A percentile compares a stretch with the other conserved stretches of the same genome.
Evolutionary conservation across 2,329 filamentous ascomycete species (phyloP).

Genomic region (Podosphaera fusca): DNA sequence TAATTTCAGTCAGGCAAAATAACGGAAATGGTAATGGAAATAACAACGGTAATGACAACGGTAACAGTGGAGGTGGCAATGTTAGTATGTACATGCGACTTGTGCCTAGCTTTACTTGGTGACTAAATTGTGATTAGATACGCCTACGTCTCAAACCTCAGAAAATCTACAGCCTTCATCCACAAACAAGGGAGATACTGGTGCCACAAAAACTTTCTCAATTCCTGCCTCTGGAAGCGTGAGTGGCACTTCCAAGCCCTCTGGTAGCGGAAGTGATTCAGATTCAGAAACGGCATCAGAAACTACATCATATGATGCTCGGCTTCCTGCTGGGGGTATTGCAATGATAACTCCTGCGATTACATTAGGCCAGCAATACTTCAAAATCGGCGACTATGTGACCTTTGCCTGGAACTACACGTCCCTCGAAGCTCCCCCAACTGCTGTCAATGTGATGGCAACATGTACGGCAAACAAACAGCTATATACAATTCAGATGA

Average conservation of each 20-base stretch:
- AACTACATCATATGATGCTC: conserved; percentile 19
- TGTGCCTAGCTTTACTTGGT: not conserved
- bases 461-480: conserved; percentile 28
- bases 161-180: not conserved
- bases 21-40: conserved; percentile 10
- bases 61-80: not conserved
- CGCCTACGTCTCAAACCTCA: not conserved
- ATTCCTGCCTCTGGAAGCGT: not conserved
- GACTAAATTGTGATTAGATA: not conserved
- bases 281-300: conserved; percentile 2
- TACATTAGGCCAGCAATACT: conserved; percentile 24
- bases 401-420: conserved; percentile 47
- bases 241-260: conserved; percentile 1
- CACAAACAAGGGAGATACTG: not conserved
- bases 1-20: conserved; percentile 25
- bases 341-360: conserved; percentile 28
- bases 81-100: not conserved
- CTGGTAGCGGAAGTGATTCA: conserved; percentile 1
- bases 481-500: conserved; percentile 37
- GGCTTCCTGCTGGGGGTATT: conserved; percentile 27
- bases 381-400: conserved; percentile 34
- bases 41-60: not conserved
- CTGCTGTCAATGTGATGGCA: conserved; percentile 34
- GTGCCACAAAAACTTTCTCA: conserved; percentile 1
- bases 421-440: conserved; percentile 30